These are phyloP conservation scores for Lepidium aucheri DNA, from an alignment of 345 rosid species.

Conservation along the genomic window DNA sequence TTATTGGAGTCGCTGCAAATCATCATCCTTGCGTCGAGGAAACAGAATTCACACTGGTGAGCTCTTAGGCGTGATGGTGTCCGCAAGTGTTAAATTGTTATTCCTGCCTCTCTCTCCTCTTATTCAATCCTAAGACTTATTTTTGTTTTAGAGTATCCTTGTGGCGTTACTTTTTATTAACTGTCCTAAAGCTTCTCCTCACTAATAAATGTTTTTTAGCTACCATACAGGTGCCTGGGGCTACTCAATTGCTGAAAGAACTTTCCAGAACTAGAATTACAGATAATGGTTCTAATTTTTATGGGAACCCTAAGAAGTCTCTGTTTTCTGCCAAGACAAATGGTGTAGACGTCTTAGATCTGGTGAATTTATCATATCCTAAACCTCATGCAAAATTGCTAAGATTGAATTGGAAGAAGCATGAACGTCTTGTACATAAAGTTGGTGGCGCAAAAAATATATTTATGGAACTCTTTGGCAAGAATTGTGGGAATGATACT, in stretches of 20 bases:
- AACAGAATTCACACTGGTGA: constrained; percentile 44
- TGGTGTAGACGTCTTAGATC: constrained; percentile 26
- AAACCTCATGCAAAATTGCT: constrained; percentile 31
- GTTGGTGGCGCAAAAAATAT: constrained; percentile 78
- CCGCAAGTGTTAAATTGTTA: neutral
- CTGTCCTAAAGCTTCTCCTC: constrained; percentile 28
- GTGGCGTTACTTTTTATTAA: neutral
- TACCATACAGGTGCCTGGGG: constrained; percentile 58
- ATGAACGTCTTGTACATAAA: constrained; percentile 43
- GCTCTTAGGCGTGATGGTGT: constrained; percentile 8
- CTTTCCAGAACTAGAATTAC: constrained; percentile 31
- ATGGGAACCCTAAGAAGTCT: constrained; percentile 20
- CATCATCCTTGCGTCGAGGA: constrained; percentile 32
- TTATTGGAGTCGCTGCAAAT: constrained; percentile 50
- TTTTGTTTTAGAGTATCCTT: neutral
- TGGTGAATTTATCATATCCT: constrained; percentile 27
- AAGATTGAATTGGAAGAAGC: constrained; percentile 75
- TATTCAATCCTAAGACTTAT: neutral
- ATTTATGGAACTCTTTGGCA: constrained; percentile 56
- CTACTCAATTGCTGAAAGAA: constrained; percentile 35
- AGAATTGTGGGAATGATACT: constrained; percentile 46
- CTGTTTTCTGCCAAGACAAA: constrained; percentile 23
- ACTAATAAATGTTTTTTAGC: constrained; percentile 66
- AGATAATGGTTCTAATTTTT: constrained; percentile 22
- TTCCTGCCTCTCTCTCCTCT: neutral